Evolutionary conservation across 2,329 filamentous ascomycete species (phyloP).

Genomic region (Amesomyces nigricolor): DNA sequence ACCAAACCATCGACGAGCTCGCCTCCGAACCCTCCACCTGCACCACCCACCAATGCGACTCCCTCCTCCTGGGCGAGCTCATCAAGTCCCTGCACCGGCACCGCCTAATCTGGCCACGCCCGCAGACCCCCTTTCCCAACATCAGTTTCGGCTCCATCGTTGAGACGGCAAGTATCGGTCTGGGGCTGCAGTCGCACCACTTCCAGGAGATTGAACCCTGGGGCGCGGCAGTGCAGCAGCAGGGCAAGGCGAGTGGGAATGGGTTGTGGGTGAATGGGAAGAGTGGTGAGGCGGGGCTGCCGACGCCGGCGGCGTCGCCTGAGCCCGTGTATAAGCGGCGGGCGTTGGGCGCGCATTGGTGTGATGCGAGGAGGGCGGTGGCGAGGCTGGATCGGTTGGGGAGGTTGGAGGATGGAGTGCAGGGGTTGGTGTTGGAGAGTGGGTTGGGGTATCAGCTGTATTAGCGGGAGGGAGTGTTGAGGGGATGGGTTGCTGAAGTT

Average conservation of each 20-base stretch:
- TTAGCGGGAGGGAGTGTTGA: not conserved
- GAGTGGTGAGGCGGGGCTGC: not conserved
- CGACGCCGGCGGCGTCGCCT: conserved; percentile 25
- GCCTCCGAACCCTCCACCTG: conserved; percentile 12
- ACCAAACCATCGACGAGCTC: conserved; percentile 25
- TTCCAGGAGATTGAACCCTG: not conserved
- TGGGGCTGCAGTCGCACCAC: conserved; percentile 3
- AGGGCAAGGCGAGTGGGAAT: not conserved
- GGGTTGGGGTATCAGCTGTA: conserved; percentile 25
- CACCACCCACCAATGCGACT: conserved; percentile 25
- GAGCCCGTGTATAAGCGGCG: conserved; percentile 15
- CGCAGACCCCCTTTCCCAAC: conserved; percentile 24
- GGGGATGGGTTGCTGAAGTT: not conserved
- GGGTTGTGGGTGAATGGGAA: not conserved
- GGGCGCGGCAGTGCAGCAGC: no score
- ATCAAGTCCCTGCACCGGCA: conserved; percentile 28
- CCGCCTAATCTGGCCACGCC: conserved; percentile 27
- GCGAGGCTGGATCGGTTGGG: conserved; percentile 19
- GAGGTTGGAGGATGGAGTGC: conserved; percentile 20
- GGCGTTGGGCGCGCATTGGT: conserved; percentile 17
- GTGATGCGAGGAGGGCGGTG: conserved; percentile 20
- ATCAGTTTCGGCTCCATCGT: conserved; percentile 26
- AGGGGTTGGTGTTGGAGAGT: conserved; percentile 29
- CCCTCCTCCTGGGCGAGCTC: conserved; percentile 29
- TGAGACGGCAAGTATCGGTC: conserved; percentile 6